Base-by-base conservation (phyloP, 352 stramenopile species). In the Pythium utonaiense region DNA sequence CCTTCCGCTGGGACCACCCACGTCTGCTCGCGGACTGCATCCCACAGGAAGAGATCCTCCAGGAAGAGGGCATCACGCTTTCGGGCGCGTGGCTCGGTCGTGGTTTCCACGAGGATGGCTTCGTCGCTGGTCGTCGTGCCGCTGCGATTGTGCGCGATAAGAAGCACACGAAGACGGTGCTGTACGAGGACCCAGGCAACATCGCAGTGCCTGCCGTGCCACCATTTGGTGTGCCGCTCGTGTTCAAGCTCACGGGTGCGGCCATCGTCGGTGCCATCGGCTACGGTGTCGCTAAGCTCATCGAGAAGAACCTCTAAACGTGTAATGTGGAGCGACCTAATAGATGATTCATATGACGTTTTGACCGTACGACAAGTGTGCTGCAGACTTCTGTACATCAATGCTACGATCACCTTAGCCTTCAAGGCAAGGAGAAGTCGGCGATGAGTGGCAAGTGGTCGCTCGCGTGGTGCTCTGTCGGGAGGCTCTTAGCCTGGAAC, bases 111-210 rank as follows among this genome's bases (percentile, higher is more conserved):
- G 85, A 95, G 63, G 85, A 95, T 53, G 85, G 85, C 21, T 95
- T 95, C 55, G 85, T 95, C 8, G 79, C 85, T n/a, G 85, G 85
- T 21, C 83, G 85, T 38, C 81, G 85, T 24, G 85, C 79, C 8
- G 85, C 85, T 21, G 76, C 78, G 38, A 95, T 95, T 36, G 66
- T 93, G 45, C 83, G 85, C 59, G 78, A 95, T 62, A 66, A 78
- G 47, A 89, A 87, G 71, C 74, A 91, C 71, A 78, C 65, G 44
- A 77, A 75, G 64, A 91, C 83, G 34, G 52, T 60, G 33, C 64
- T 94, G 64, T 94, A 94, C 70, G 80, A 94, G 42, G 85, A 94
- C 75, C 83, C 83, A 12, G 85, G 75, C 65, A 94, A 94, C 69
- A 80, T 94, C 36, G 65, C 83, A 14, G 71, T 84, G 45, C 85